These are phyloP conservation scores for Mucor irregularis DNA, from an alignment of 371 early-diverging fungal species.

Conservation along the genomic window DNA sequence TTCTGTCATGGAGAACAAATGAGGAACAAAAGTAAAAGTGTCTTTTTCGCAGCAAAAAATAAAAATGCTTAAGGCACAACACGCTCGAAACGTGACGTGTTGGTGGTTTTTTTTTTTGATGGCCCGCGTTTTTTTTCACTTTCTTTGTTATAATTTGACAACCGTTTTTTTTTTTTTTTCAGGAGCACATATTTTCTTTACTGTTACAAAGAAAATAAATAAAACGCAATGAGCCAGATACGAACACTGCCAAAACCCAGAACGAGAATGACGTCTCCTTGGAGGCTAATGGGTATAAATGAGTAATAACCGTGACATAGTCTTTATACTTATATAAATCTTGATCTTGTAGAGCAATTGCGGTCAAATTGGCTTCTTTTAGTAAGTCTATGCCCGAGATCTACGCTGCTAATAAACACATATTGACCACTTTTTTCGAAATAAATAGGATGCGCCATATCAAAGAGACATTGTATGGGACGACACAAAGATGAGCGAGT, in stretches of 20 bases:
- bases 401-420: no score
- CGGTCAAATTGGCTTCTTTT: no score
- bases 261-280: not conserved
- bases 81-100: no score
- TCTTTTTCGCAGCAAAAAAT: no score
- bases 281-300: constrained; percentile 11
- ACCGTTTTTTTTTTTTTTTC: not conserved
- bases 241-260: not conserved
- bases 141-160: no score
- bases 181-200: not conserved
- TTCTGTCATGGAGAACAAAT: constrained; percentile 29
- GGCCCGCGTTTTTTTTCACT: not conserved
- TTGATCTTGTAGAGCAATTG: no score
- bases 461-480: constrained; percentile 43
- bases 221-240: not conserved
- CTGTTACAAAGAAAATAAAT: not conserved
- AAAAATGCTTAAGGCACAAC: no score
- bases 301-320: no score
- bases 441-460: constrained; percentile 36
- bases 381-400: no score
- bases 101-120: no score
- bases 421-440: no score
- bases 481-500: constrained; percentile 25
- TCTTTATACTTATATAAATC: no score
- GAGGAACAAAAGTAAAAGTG: not conserved